A percentile compares a stretch with the other conserved stretches of the same genome.
Evolutionary conservation across 1,284 basidiomycete genomes (phyloP).

Genomic region (Ceratobasidium sp.): DNA sequence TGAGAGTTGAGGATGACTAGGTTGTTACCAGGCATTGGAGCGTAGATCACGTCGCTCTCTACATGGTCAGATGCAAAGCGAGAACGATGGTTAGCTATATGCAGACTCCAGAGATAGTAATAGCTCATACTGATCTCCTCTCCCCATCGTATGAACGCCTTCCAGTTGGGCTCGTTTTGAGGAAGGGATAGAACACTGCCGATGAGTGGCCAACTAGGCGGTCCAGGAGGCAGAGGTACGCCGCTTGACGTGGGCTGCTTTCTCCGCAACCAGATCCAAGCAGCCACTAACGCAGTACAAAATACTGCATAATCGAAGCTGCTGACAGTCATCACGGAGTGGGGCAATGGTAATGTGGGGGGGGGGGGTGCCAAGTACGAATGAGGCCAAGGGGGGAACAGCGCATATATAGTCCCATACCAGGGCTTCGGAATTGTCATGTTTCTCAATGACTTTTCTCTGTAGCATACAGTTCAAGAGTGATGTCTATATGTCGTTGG

Average conservation of each 20-base stretch:
- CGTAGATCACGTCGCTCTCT: conserved; percentile 36
- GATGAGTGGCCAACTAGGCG: conserved; percentile 31
- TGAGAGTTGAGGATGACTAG: conserved; percentile 46
- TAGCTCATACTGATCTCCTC: conserved; percentile 27
- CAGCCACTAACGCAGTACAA: neutral
- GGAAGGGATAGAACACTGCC: conserved; percentile 29
- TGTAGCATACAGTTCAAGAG: too few species aligned
- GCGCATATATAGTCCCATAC: too few species aligned
- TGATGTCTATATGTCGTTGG: too few species aligned
- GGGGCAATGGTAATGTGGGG: too few species aligned
- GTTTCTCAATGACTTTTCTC: too few species aligned
- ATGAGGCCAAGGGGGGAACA: too few species aligned
- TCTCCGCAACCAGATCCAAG: neutral
- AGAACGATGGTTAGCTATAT: too few species aligned
- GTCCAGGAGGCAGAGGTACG: conserved; percentile 29
- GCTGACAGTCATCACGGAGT: neutral
- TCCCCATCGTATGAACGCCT: conserved; percentile 52
- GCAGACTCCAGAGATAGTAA: neutral
- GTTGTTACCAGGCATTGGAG: conserved; percentile 17
- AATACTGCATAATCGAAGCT: neutral
- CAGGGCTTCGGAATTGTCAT: too few species aligned
- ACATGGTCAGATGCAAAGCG: too few species aligned
- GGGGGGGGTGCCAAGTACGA: neutral
- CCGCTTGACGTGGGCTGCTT: neutral
- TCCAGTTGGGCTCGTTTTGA: conserved; percentile 48